These are phyloP conservation scores for Yamadazyma sp. DNA, from an alignment of 1,139 yeast genomes.

Conservation along the genomic window DNA sequence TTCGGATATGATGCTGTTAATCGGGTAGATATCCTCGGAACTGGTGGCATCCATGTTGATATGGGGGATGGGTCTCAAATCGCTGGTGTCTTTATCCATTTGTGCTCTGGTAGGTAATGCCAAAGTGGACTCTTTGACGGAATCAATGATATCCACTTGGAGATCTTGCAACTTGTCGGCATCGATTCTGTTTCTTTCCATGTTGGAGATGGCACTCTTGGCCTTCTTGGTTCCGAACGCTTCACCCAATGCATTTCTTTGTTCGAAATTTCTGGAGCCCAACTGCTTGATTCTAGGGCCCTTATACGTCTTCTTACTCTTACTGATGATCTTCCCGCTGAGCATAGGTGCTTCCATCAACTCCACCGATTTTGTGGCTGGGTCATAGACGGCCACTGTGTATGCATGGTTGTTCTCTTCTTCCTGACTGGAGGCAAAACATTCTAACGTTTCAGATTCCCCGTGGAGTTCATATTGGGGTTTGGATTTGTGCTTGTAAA, in stretches of 20 bases:
- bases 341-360: constrained; percentile 62
- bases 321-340: constrained; percentile 55
- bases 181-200: constrained; percentile 83
- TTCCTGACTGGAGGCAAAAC: constrained; percentile 56
- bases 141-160: constrained; percentile 80
- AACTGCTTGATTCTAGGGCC: constrained; percentile 65
- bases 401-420: constrained; percentile 32
- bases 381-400: constrained; percentile 71
- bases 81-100: constrained; percentile 51
- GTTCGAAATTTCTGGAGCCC: constrained; percentile 53
- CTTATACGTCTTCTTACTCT: constrained; percentile 46
- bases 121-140: constrained; percentile 69
- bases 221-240: constrained; percentile 98
- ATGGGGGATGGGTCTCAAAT: constrained; percentile 81
- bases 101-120: constrained; percentile 70
- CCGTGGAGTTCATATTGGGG: constrained; percentile 66
- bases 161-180: constrained; percentile 72
- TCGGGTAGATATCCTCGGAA: constrained; percentile 80
- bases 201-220: constrained; percentile 80
- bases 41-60: constrained; percentile 74
- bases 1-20: constrained; percentile 66
- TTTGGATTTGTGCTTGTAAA: constrained; percentile 56
- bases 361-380: constrained; percentile 56
- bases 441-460: constrained; percentile 70
- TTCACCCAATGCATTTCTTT: constrained; percentile 85